Percentiles rank a stretch among this genome's conserved stretches.
These are phyloP conservation scores for Phialemonium atrogriseum DNA, from an alignment of 2,329 filamentous ascomycete species.

Conservation along the genomic window DNA sequence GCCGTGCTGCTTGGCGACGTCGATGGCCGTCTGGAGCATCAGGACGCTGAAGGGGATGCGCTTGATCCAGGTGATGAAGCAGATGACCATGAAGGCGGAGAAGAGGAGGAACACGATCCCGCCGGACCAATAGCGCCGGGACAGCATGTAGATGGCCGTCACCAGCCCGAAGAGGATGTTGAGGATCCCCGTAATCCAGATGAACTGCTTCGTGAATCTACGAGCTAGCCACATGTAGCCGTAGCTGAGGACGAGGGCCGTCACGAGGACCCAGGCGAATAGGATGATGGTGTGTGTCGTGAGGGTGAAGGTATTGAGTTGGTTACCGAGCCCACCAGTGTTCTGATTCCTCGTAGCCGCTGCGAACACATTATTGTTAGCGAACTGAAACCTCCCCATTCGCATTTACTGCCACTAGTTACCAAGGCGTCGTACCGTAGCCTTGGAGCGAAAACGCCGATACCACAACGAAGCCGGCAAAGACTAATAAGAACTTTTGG, in stretches of 20 bases:
- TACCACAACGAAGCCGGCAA: constrained; percentile 62
- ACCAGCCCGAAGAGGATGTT: constrained; percentile 80
- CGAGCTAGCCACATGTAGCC: constrained; percentile 70
- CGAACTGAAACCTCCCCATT: background rate
- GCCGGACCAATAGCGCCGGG: constrained; percentile 66
- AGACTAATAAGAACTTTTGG: constrained; percentile 16
- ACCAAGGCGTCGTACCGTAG: constrained; percentile 44
- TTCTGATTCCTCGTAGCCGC: constrained; percentile 48
- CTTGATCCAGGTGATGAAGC: constrained; percentile 82
- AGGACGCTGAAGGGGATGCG: constrained; percentile 86
- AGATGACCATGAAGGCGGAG: constrained; percentile 68
- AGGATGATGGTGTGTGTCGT: constrained; percentile 80
- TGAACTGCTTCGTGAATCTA: constrained; percentile 78
- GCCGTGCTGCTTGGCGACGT: constrained; percentile 74
- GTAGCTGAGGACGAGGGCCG: constrained; percentile 68
- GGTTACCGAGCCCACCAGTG: constrained; percentile 66
- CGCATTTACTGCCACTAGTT: background rate
- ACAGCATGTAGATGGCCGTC: constrained; percentile 81
- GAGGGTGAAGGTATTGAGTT: constrained; percentile 56
- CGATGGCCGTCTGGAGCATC: constrained; percentile 80
- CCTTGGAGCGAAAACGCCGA: constrained; percentile 68
- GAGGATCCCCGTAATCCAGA: constrained; percentile 85
- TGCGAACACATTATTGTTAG: constrained; percentile 13
- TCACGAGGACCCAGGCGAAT: constrained; percentile 68
- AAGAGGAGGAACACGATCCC: constrained; percentile 86